Evolutionary conservation across 1,139 yeast species (phyloP).

Genomic region (Protomyces pachydermus): DNA sequence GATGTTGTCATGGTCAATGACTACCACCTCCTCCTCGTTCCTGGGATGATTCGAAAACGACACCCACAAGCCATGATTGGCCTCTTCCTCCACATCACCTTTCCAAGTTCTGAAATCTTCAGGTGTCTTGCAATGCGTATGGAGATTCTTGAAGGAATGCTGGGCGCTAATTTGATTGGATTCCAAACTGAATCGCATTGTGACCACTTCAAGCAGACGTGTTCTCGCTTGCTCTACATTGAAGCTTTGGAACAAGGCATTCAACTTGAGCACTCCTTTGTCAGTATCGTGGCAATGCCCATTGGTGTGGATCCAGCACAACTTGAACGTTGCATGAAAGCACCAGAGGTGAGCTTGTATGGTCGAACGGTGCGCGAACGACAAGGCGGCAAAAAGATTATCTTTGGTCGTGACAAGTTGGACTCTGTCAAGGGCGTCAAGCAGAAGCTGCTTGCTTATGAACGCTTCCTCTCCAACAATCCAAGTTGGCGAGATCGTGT

Average conservation of each 20-base stretch:
- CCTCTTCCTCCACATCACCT: constrained; percentile 85
- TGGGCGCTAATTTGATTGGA: constrained; percentile 82
- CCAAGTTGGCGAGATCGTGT: constrained; percentile 68
- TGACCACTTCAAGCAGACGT: constrained; percentile 86
- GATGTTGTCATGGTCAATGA: constrained; percentile 89
- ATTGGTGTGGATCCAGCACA: constrained; percentile 80
- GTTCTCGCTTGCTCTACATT: constrained; percentile 74
- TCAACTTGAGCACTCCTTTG: constrained; percentile 59
- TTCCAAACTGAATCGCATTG: constrained; percentile 93
- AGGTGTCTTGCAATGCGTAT: constrained; percentile 87
- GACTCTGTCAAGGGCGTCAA: constrained; percentile 84
- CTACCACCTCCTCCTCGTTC: constrained; percentile 82
- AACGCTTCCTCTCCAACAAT: constrained; percentile 60
- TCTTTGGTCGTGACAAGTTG: constrained; percentile 83
- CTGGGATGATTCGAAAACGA: constrained; percentile 69
- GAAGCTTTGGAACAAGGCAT: constrained; percentile 77
- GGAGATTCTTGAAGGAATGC: constrained; percentile 68
- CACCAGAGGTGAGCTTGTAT: constrained; percentile 63
- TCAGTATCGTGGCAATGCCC: constrained; percentile 65
- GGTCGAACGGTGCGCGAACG: constrained; percentile 64
- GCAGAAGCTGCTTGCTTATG: constrained; percentile 83
- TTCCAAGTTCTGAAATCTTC: constrained; percentile 93
- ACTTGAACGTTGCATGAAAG: constrained; percentile 46
- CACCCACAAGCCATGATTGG: constrained; percentile 86
- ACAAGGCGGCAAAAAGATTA: constrained; percentile 64